Evolutionary conservation across 208 protist species (phyloP).

Genomic region (Acanthamoeba triangularis): DNA sequence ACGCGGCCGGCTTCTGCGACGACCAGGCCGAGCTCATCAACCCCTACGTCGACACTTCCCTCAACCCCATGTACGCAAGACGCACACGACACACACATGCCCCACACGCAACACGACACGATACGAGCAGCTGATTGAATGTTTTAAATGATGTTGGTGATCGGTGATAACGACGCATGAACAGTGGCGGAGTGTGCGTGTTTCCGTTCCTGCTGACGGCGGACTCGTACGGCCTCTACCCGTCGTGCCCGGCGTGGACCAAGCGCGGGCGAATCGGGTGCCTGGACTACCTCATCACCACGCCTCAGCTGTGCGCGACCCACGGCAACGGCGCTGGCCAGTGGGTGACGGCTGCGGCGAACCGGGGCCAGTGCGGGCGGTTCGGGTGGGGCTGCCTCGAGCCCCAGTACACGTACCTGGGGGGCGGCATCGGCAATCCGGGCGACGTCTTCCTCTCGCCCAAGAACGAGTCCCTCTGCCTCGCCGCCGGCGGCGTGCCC

Average conservation of each 20-base stretch:
- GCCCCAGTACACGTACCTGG: neutral
- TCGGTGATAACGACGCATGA: neutral
- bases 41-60: neutral
- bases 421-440: neutral
- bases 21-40: neutral
- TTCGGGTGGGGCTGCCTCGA: constrained; percentile 30
- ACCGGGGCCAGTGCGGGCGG: neutral
- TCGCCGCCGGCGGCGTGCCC: neutral
- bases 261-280: constrained; percentile 1
- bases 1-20: neutral
- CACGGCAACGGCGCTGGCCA: neutral
- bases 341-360: neutral
- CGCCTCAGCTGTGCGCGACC: neutral
- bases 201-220: neutral
- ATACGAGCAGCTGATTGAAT: too few species aligned
- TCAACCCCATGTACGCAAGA: neutral
- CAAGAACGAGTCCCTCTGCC: constrained; percentile 5
- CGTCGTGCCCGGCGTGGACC: constrained; percentile 10
- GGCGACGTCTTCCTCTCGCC: constrained; percentile 33
- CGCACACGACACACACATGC: neutral
- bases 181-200: constrained; percentile 2
- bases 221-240: neutral
- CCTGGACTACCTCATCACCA: neutral
- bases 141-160: neutral
- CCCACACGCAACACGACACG: neutral